Conservation (phyloP, 2,329 filamentous ascomycete species). For the Claviceps humidiphila region DNA sequence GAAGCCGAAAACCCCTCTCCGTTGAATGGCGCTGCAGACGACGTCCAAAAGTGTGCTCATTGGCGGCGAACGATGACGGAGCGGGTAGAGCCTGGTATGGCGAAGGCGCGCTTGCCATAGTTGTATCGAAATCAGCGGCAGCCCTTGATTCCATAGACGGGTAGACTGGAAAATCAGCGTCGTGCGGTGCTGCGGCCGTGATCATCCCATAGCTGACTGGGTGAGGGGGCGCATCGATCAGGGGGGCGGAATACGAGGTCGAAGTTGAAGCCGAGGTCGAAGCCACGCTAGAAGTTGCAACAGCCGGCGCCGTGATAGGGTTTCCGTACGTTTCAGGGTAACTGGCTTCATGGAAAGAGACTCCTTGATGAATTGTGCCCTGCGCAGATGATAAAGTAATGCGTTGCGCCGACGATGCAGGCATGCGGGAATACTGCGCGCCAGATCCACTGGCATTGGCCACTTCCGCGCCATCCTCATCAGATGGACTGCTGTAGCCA, state of each 20-base stretch:
- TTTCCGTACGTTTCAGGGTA: neutral
- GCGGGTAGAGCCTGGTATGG: slow-evolving; percentile 25
- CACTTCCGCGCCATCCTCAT: neutral
- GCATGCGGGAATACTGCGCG: neutral
- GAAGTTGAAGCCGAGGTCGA: neutral
- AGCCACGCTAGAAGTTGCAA: neutral
- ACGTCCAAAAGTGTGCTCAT: slow-evolving; percentile 56
- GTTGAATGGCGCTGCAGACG: slow-evolving; percentile 52
- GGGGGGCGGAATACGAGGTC: neutral
- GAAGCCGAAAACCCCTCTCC: slow-evolving; percentile 48
- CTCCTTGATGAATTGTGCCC: neutral
- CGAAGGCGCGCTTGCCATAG: slow-evolving; percentile 10
- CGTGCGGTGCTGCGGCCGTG: slow-evolving; percentile 35
- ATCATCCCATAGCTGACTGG: slow-evolving; percentile 32
- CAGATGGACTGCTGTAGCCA: slow-evolving; percentile 4
- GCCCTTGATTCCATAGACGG: slow-evolving; percentile 11
- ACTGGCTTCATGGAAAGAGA: neutral
- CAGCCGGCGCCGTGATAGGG: neutral
- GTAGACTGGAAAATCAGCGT: slow-evolving; percentile 38
- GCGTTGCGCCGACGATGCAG: neutral
- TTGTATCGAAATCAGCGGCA: slow-evolving; percentile 7
- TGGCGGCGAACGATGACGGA: slow-evolving; percentile 43
- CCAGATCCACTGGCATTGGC: neutral
- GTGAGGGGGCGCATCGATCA: slow-evolving; percentile 5
- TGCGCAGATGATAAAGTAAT: neutral